Base-by-base conservation (phyloP, 2,329 filamentous ascomycete genomes). In the Chaetomium sp. region DNA sequence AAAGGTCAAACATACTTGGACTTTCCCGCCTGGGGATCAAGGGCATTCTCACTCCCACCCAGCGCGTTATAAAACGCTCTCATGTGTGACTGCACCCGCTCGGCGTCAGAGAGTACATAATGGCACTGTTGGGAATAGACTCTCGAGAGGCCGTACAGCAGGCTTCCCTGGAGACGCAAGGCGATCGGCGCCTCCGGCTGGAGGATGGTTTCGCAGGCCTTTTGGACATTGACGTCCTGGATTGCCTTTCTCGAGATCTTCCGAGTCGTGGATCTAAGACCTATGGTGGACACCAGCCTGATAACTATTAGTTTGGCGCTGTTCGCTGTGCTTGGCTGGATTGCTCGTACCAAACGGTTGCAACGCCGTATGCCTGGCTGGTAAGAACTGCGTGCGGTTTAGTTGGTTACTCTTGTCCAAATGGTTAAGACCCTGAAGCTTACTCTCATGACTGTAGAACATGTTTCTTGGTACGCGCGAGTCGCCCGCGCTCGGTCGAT, bases 381-480 rank as follows among this genome's bases (percentile, higher is more conserved):
- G 86, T 94, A 54, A 99, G 82, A 57, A 99, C 83, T 86, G 55
- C 40, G 9, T 14, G 10, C 11, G 37, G 6, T 5, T 49, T 27
- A 27, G 19, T 27, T 27, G 19, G 19, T 27, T 27, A 27, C 19
- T 27, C 19, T 27, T 27, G 19, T 27, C 19, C 19, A 27, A 27
- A 27, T 27, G 19, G 19, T 27, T 27, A 27, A 27, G 19, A 27
- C 19, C 19, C 19, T 27, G 19, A 27, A 27, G 12, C 85, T 68
- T 76, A 94, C 92, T 89, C 73, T 96, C 91, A 74, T 96, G 89
- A 65, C 89, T 95, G 75, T 96, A 97, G 70, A 96, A 96, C 91
- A 96, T 96, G 64, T 38, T 12, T 40, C 8, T 7, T 70, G 53
- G 12, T 14, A 7, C 32, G 7, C 0, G 19, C n/a, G 1, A 33